phyloP scores from a whole-genome alignment of 257 asterid genomes.

The Galeopsis tetrahit region DNA sequence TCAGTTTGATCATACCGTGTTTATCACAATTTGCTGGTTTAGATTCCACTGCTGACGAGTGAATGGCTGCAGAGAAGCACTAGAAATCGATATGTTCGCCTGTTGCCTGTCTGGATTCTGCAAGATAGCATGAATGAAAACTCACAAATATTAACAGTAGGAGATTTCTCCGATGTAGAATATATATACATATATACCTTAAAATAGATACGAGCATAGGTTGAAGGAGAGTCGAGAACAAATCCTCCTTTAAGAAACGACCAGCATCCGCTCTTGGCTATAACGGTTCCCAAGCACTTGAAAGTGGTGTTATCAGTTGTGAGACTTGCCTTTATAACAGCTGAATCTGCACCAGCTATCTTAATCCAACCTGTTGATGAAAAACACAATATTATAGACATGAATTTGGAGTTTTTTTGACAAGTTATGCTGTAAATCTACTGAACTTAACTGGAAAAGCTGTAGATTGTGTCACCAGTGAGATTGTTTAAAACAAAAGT shows the following conservation, averaged over 20 bases:
- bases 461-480: conserved; percentile 48
- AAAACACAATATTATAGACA: not conserved
- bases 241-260: conserved; percentile 78
- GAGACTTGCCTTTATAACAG: conserved; percentile 42
- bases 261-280: conserved; percentile 59
- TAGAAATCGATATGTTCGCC: conserved; percentile 40
- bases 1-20: conserved; percentile 36
- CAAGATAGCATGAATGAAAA: conserved; percentile 9
- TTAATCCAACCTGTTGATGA: conserved; percentile 59
- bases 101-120: conserved; percentile 41
- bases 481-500: conserved; percentile 48
- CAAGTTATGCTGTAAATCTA: not conserved
- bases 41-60: conserved; percentile 50
- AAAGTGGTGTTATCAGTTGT: conserved; percentile 42
- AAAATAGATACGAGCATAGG: conserved; percentile 39
- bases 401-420: not conserved
- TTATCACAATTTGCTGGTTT: conserved; percentile 42
- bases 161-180: no score
- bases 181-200: conserved; percentile 42
- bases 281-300: conserved; percentile 53
- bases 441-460: conserved; percentile 62
- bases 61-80: conserved; percentile 63
- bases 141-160: not conserved
- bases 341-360: conserved; percentile 46
- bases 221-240: conserved; percentile 41